Evolutionary conservation across 495 filamentous ascomycete genomes (phyloP).

Genomic region (Talaromyces proteolyticus): DNA sequence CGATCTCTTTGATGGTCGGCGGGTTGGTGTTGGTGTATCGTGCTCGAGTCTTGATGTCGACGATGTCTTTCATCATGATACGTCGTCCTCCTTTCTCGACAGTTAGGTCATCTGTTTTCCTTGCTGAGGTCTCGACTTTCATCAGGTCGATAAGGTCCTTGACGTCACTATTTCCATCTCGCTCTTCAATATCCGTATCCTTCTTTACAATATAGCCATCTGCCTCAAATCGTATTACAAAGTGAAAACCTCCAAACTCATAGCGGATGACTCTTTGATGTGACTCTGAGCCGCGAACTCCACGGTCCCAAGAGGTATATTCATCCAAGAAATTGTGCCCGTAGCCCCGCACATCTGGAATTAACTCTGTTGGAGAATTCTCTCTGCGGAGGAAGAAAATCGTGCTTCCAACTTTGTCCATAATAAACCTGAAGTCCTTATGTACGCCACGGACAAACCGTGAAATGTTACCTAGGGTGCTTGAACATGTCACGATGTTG

Average conservation of each 20-base stretch:
- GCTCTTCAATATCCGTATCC: background rate
- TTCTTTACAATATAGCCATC: constrained; percentile 49
- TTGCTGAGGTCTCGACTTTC: background rate
- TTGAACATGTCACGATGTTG: constrained; percentile 59
- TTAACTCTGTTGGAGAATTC: constrained; percentile 45
- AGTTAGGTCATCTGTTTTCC: background rate
- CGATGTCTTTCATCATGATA: background rate
- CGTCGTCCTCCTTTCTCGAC: background rate
- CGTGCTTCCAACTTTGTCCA: constrained; percentile 54
- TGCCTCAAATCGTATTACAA: constrained; percentile 52
- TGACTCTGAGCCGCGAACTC: constrained; percentile 44
- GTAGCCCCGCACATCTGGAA: constrained; percentile 48
- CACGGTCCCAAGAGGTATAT: constrained; percentile 53
- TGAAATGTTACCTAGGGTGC: constrained; percentile 52
- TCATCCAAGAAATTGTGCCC: constrained; percentile 60
- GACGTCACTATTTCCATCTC: background rate
- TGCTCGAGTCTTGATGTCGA: constrained; percentile 1
- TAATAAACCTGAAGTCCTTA: constrained; percentile 50
- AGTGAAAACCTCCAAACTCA: constrained; percentile 46
- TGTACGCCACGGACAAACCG: constrained; percentile 43
- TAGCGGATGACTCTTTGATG: constrained; percentile 61
- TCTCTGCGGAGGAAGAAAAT: constrained; percentile 58
- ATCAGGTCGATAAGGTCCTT: background rate
- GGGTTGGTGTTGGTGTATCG: background rate
- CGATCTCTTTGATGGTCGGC: constrained; percentile 25